phyloP scores from a whole-genome alignment of 2,329 filamentous ascomycete genomes.

The Diaporthe aspalathi region DNA sequence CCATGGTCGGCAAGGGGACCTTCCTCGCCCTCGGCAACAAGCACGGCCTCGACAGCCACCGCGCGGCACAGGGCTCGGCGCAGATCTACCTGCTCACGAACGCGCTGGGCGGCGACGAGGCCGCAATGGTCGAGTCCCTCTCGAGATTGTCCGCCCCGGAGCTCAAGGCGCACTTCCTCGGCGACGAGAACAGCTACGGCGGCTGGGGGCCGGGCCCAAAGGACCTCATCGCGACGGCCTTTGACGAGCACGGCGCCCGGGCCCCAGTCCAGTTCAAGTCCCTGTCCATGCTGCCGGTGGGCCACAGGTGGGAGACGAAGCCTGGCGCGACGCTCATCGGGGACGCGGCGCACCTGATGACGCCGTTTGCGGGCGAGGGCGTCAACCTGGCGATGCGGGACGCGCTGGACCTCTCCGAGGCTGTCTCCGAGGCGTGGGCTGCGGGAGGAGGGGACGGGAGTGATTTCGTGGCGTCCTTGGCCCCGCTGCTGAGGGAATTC shows the following conservation, averaged over 20 bases:
- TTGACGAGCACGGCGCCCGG: constrained; percentile 43
- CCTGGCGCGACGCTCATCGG: constrained; percentile 62
- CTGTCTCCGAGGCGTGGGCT: constrained; percentile 43
- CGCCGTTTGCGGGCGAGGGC: constrained; percentile 63
- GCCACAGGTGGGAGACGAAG: constrained; percentile 53
- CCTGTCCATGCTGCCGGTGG: constrained; percentile 56
- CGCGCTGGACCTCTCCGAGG: constrained; percentile 55
- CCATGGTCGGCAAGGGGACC: constrained; percentile 54
- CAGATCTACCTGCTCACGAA: constrained; percentile 48
- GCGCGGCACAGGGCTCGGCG: constrained; percentile 46
- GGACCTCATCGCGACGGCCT: constrained; percentile 46
- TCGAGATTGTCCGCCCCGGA: constrained; percentile 31
- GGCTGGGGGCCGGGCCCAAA: constrained; percentile 45
- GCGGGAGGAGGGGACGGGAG: neutral
- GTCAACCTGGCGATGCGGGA: constrained; percentile 66
- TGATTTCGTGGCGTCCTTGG: constrained; percentile 39
- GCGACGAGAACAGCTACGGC: constrained; percentile 41
- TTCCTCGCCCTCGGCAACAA: constrained; percentile 50
- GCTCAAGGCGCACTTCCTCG: constrained; percentile 42
- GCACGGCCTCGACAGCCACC: constrained; percentile 51
- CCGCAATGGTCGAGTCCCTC: constrained; percentile 32
- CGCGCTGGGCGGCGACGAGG: constrained; percentile 43
- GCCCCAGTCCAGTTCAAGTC: constrained; percentile 42
- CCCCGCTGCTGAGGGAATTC: constrained; percentile 41
- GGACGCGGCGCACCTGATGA: constrained; percentile 66